Percentiles rank a stretch among this genome's conserved stretches.
Conservation (phyloP, 192 early-diverging fungal species). For the Radiomyces spectabilis region DNA sequence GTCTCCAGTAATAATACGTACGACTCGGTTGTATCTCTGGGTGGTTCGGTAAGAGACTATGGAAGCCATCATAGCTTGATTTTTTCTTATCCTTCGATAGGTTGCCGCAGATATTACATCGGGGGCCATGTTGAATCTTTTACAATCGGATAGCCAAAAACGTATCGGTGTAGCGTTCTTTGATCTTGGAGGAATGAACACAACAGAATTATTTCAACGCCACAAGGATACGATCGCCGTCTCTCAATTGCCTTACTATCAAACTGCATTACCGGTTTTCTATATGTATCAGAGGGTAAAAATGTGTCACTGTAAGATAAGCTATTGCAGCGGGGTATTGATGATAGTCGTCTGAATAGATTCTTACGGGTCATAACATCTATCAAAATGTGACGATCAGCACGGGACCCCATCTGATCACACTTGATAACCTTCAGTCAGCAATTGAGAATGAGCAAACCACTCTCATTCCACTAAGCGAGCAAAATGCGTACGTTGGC, state of each 20-base stretch:
- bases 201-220: constrained; percentile 3
- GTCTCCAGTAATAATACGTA: not conserved
- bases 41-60: constrained; percentile 1
- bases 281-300: constrained; percentile 4
- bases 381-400: constrained; percentile 6
- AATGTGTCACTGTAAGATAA: not conserved
- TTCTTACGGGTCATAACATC: constrained; percentile 9
- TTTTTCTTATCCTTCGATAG: constrained; percentile 3
- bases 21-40: constrained; percentile 13
- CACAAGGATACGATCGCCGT: not conserved
- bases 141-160: not conserved
- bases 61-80: not conserved
- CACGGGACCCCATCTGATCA: constrained; percentile 12
- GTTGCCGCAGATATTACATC: not conserved
- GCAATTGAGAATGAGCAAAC: constrained; percentile 6
- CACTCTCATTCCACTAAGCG: not conserved
- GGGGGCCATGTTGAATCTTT: not conserved
- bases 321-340: not conserved
- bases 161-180: not conserved
- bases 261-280: constrained; percentile 10
- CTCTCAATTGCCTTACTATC: constrained; percentile 15
- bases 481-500: not conserved
- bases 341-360: not conserved
- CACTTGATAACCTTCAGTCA: not conserved
- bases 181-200: constrained; percentile 8